Evolutionary conservation across 2,329 filamentous ascomycete species (phyloP), one percentile per base, ranked within the genome.

Genomic region (Hypomyces rosellus): DNA sequence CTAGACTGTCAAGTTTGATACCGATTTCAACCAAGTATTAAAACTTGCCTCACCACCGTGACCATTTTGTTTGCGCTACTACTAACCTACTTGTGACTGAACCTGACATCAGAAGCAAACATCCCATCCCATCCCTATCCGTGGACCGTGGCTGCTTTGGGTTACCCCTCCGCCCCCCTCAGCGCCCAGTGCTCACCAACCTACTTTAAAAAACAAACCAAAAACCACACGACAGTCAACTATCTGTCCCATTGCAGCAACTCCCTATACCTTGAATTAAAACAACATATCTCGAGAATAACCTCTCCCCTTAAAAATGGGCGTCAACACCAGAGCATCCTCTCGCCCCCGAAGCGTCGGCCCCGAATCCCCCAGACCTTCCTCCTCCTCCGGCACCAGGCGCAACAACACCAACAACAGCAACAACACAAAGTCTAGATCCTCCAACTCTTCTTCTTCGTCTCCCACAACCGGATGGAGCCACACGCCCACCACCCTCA

Each of bases 401-500:
- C 16, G 55, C 25, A 47, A 57, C 37, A 52, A 54, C 46, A 49
- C 41, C 45, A 40, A 50, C 52, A 34, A 49, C 52, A 20, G n/a
- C n/a, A n/a, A n/a, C n/a, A n/a, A n/a, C n/a, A n/a, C n/a, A n/a
- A n/a, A 20, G 20, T 20, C 20, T 5, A 20, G 20, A 20, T 20
- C 20, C 3, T 20, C 20, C 20, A 20, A 20, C 20, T 20, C 20
- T 20, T 20, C 20, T 20, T 20, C 20, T 20, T 15, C 45, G 48
- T 42, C 37, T 47, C 4, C 54, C 8, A 46, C 54, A 49, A 44
- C 55, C 4, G 50, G 49, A 48, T 48, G 36, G 53, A 54, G 33
- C 30, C 77, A 82, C 67, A 60, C 67, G 5, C 78, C 78, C 5
- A 67, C 73, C 7, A 53, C 60, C 1, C 49, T 64, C 1, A 77